A percentile compares a stretch with the other conserved stretches of the same genome.
These are phyloP conservation scores for Physcomitrellopsis africana DNA, from an alignment of 225 moss, liverwort and hornwort species.

Conservation along the genomic window DNA sequence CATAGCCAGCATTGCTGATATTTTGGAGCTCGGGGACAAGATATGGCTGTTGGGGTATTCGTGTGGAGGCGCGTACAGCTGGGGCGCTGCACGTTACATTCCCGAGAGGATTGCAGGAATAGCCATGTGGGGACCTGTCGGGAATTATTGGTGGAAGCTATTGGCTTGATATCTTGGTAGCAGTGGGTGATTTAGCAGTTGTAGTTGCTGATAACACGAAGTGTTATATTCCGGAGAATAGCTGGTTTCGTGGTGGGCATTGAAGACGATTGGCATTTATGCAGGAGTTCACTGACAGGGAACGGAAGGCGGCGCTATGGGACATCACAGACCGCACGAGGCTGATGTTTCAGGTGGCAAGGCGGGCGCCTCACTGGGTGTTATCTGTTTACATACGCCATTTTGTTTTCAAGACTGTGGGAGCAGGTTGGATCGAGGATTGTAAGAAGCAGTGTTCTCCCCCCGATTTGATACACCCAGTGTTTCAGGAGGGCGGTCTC, in stretches of 20 bases:
- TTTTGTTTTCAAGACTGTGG: slow-evolving; percentile 26
- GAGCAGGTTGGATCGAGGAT: slow-evolving; percentile 33
- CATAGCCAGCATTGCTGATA: slow-evolving; percentile 60
- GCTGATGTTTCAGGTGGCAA: slow-evolving; percentile 25
- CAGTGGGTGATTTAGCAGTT: too few species aligned
- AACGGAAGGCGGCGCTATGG: slow-evolving; percentile 28
- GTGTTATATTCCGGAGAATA: not conserved
- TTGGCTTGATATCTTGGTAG: too few species aligned
- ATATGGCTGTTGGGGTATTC: slow-evolving; percentile 67
- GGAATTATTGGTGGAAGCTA: slow-evolving; percentile 65
- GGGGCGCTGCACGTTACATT: slow-evolving; percentile 61
- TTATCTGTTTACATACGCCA: slow-evolving; percentile 35
- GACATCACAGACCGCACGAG: slow-evolving; percentile 22
- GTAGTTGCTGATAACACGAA: not conserved
- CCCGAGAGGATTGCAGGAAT: slow-evolving; percentile 68
- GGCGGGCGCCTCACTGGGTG: slow-evolving; percentile 33
- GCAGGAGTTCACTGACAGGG: slow-evolving; percentile 28
- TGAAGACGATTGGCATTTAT: slow-evolving; percentile 8
- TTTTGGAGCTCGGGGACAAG: slow-evolving; percentile 58
- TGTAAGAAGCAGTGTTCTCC: slow-evolving; percentile 28
- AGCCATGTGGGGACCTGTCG: slow-evolving; percentile 64
- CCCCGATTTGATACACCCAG: slow-evolving; percentile 32
- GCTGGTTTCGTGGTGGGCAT: not conserved
- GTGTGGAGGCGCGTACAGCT: slow-evolving; percentile 57
- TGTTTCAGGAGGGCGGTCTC: not conserved